phyloP scores from a whole-genome alignment of 106 monocot species.

The Platanthera zijinensis region DNA sequence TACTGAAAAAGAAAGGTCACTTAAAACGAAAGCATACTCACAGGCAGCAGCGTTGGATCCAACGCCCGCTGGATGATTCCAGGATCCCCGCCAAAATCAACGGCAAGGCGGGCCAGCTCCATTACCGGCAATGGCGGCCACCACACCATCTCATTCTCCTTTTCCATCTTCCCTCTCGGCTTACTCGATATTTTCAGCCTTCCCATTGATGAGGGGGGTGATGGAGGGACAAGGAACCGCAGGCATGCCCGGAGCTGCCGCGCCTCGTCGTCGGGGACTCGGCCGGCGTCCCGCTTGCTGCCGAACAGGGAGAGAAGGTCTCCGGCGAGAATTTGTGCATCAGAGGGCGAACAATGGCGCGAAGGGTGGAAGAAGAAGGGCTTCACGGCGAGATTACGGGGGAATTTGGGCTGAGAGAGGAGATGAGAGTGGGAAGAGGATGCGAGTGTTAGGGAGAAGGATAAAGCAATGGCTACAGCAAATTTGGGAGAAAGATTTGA shows the following conservation, averaged over 20 bases:
- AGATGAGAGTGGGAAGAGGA: constrained; percentile 7
- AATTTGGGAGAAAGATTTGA: constrained; percentile 8
- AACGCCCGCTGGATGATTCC: constrained; percentile 58
- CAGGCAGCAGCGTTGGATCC: constrained; percentile 63
- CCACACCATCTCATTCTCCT: constrained; percentile 46
- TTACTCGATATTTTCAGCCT: constrained; percentile 1
- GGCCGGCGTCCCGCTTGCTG: constrained; percentile 16
- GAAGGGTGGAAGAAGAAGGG: constrained; percentile 11
- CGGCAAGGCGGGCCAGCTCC: constrained; percentile 86
- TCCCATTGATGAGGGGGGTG: background rate
- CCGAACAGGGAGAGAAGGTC: constrained; percentile 60
- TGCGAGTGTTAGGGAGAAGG: constrained; percentile 1
- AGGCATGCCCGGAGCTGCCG: constrained; percentile 54
- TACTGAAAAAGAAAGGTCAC: background rate
- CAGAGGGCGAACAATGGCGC: background rate
- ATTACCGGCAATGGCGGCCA: constrained; percentile 86
- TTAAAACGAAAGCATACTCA: constrained; percentile 19
- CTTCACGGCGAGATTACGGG: constrained; percentile 4
- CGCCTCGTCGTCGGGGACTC: constrained; percentile 35
- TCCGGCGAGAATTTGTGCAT: constrained; percentile 17
- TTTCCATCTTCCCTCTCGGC: constrained; percentile 6
- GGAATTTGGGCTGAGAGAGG: background rate
- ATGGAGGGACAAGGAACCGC: constrained; percentile 64
- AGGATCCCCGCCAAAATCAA: constrained; percentile 77
- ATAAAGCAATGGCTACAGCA: constrained; percentile 30